Evolutionary conservation across 2,329 filamentous ascomycete species (phyloP).

Genomic region (Alternaria solani): DNA sequence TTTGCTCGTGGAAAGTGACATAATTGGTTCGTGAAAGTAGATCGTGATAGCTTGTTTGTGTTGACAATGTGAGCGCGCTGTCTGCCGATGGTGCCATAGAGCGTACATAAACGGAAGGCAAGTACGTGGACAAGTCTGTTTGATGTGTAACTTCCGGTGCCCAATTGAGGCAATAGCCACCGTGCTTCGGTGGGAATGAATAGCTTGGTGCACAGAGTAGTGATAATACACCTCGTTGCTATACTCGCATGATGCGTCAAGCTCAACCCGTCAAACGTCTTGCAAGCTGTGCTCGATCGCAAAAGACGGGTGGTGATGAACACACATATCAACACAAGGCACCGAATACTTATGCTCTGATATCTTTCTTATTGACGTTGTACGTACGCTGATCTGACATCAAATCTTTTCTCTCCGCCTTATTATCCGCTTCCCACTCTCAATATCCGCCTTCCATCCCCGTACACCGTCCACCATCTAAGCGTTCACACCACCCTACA

Average conservation of each 20-base stretch:
- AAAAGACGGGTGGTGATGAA: not conserved
- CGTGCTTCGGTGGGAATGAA: not conserved
- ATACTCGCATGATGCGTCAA: not conserved
- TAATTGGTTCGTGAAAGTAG: too few species aligned
- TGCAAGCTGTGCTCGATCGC: not conserved
- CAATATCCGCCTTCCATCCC: not conserved
- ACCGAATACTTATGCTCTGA: not conserved
- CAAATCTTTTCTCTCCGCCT: not conserved
- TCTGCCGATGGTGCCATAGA: not conserved
- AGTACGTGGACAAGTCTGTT: not conserved
- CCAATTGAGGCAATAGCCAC: not conserved
- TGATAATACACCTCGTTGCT: not conserved
- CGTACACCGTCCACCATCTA: not conserved
- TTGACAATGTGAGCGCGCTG: not conserved
- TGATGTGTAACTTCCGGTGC: not conserved
- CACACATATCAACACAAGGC: not conserved
- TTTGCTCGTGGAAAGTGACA: too few species aligned
- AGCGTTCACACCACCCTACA: not conserved
- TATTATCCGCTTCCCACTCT: not conserved
- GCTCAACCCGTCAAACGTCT: not conserved
- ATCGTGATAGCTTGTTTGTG: not conserved
- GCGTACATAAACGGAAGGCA: not conserved
- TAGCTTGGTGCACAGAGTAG: not conserved
- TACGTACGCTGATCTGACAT: not conserved
- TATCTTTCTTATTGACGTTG: not conserved